Conservation (phyloP, 805 yeast genomes). For the Komagataella pastoris region DNA sequence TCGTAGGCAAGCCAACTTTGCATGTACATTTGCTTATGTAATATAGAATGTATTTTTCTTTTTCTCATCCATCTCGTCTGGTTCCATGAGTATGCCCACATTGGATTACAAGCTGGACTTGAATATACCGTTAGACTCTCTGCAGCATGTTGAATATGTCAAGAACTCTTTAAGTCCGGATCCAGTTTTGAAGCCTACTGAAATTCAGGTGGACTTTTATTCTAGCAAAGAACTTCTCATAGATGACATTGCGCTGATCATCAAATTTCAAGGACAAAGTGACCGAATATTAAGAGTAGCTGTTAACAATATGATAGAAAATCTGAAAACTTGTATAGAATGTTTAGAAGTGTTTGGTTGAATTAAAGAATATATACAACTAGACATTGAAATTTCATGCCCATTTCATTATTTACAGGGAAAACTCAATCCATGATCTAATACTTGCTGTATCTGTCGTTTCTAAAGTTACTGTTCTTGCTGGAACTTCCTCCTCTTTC, state of each 20-base stretch:
- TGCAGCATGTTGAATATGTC: neutral
- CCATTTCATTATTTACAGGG: neutral
- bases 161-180: neutral
- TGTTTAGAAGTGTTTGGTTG: slow-evolving; percentile 61
- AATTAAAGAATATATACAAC: neutral
- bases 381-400: neutral
- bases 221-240: neutral
- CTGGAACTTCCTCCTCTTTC: neutral
- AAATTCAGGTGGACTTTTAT: neutral
- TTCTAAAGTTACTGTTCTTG: slow-evolving; percentile 1
- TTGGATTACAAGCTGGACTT: neutral
- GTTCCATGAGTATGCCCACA: neutral
- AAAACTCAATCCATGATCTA: neutral
- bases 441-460: neutral
- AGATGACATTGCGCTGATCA: slow-evolving; percentile 17
- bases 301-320: slow-evolving; percentile 68
- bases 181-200: neutral
- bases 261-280: slow-evolving; percentile 44
- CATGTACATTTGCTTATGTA: neutral
- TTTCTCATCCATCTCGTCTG: neutral
- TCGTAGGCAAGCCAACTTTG: no score
- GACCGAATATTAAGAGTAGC: slow-evolving; percentile 77
- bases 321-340: slow-evolving; percentile 64
- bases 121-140: neutral
- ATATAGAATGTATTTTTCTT: no score